Conservation (phyloP, 805 yeast genomes). For the Nakazawaea peltata region DNA sequence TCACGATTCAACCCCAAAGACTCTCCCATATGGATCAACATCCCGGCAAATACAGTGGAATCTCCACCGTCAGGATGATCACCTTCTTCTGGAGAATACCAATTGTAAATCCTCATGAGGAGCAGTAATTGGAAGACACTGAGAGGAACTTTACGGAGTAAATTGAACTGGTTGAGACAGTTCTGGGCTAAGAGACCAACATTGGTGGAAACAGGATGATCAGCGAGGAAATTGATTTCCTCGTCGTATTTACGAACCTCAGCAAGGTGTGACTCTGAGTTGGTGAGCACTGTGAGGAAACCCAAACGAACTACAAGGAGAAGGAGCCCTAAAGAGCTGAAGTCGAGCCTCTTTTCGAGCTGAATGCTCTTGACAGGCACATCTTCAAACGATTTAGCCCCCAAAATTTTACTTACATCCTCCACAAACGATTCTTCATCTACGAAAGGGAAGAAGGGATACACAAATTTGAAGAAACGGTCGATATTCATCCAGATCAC, state of each 20-base stretch:
- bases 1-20: constrained; percentile 64
- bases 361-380: constrained; percentile 17
- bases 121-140: constrained; percentile 44
- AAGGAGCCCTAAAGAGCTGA: constrained; percentile 39
- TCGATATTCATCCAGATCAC: constrained; percentile 37
- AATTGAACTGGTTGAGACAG: constrained; percentile 47
- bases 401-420: constrained; percentile 28
- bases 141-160: constrained; percentile 39
- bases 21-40: constrained; percentile 58
- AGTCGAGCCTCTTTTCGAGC: constrained; percentile 33
- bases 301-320: constrained; percentile 35
- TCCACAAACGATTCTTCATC: constrained; percentile 28
- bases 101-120: constrained; percentile 41
- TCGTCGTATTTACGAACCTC: constrained; percentile 17
- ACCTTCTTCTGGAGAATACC: constrained; percentile 44
- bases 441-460: constrained; percentile 40
- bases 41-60: constrained; percentile 45
- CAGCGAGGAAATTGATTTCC: constrained; percentile 24
- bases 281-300: constrained; percentile 15
- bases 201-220: constrained; percentile 37
- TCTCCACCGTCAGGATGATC: constrained; percentile 52
- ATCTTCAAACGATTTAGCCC: constrained; percentile 27
- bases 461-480: constrained; percentile 34
- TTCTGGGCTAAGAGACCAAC: constrained; percentile 40
- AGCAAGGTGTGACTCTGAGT: constrained; percentile 22